Conservation (phyloP, 768 basidiomycete genomes). For the Boletus rufocinnamomeus region DNA sequence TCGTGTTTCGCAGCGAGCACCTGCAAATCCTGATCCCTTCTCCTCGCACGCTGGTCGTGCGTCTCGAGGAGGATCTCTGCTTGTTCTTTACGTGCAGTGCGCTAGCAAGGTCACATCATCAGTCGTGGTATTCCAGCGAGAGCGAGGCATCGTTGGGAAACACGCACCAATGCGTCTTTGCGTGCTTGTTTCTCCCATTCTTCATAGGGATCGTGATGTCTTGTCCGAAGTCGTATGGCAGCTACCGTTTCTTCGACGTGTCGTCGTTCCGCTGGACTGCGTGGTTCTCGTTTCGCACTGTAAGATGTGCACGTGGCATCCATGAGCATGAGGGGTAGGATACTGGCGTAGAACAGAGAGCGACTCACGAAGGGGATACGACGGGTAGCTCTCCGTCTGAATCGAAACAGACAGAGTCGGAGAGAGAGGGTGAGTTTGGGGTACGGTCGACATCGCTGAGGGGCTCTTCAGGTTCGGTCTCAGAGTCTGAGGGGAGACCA, state of each 20-base stretch:
- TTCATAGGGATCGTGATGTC: slow-evolving; percentile 49
- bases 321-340: not conserved
- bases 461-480: slow-evolving; percentile 33
- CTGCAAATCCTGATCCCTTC: slow-evolving; percentile 22
- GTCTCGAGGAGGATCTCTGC: slow-evolving; percentile 23
- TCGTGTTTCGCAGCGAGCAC: slow-evolving; percentile 44
- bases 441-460: slow-evolving; percentile 42
- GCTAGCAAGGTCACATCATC: slow-evolving; percentile 26
- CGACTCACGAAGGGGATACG: slow-evolving; percentile 37
- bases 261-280: slow-evolving; percentile 35
- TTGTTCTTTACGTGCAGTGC: slow-evolving; percentile 40
- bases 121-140: not conserved
- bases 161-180: slow-evolving; percentile 47
- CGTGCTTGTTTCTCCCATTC: slow-evolving; percentile 52
- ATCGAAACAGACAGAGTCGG: slow-evolving; percentile 43
- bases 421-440: slow-evolving; percentile 35
- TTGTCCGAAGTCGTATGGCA: slow-evolving; percentile 45
- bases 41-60: slow-evolving; percentile 11
- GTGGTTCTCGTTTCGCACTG: slow-evolving; percentile 25
- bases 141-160: not conserved
- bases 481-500: slow-evolving; percentile 54
- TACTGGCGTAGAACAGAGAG: slow-evolving; percentile 1
- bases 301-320: not conserved
- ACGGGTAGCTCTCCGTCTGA: slow-evolving; percentile 45
- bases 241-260: slow-evolving; percentile 48